Evolutionary conservation across 164 flowering plant genomes (phyloP).

Genomic region (Platanus orientalis): DNA sequence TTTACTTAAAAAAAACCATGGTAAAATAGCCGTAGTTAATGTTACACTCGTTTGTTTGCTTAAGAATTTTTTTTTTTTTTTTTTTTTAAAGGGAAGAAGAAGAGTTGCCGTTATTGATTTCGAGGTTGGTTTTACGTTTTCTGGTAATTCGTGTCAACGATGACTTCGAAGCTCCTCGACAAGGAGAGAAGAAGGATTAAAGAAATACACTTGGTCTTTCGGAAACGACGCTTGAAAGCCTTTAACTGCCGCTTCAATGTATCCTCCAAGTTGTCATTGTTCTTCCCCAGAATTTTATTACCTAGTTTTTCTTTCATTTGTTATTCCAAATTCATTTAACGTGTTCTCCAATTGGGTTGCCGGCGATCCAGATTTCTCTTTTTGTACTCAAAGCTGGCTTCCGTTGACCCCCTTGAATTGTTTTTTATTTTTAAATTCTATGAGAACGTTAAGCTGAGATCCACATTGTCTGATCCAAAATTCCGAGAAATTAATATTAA

Average conservation of each 20-base stretch:
- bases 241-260: background rate
- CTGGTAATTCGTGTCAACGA: background rate
- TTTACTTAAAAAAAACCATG: too few relatives aligned
- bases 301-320: background rate
- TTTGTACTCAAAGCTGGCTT: background rate
- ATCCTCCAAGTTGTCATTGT: background rate
- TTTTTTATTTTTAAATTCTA: background rate
- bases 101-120: too few relatives aligned
- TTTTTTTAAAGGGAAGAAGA: too few relatives aligned
- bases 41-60: too few relatives aligned
- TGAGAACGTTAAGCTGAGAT: background rate
- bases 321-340: background rate
- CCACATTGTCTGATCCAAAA: background rate
- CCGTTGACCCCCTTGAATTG: background rate
- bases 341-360: background rate
- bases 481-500: too few relatives aligned
- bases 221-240: background rate
- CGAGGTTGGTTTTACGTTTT: background rate
- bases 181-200: background rate
- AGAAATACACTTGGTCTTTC: background rate
- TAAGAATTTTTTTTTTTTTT: too few relatives aligned
- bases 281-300: background rate
- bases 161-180: background rate
- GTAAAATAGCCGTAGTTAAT: too few relatives aligned
- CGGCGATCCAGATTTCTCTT: background rate